Conservation (phyloP, 768 basidiomycete genomes). For the Suillus clintonianus region DNA sequence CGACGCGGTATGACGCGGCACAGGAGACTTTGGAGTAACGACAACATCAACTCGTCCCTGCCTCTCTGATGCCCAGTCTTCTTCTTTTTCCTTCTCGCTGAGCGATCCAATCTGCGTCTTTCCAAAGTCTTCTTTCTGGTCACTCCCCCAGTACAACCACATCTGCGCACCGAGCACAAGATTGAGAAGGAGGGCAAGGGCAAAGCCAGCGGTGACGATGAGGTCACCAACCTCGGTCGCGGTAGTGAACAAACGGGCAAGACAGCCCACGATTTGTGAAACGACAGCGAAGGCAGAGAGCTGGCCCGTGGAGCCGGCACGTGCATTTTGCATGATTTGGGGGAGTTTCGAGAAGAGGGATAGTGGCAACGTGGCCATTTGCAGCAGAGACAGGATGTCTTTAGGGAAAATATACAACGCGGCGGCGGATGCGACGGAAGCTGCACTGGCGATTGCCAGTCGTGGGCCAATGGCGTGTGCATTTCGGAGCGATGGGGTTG, state of each 20-base stretch:
- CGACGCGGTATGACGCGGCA: conserved; percentile 43
- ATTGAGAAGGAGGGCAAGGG: conserved; percentile 81
- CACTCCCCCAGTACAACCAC: conserved; percentile 79
- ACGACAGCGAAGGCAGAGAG: conserved; percentile 92
- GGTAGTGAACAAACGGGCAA: conserved; percentile 93
- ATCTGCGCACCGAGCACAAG: conserved; percentile 81
- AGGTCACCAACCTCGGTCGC: conserved; percentile 84
- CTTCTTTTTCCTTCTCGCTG: conserved; percentile 28
- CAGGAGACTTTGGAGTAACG: conserved; percentile 43
- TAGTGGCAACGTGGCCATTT: conserved; percentile 86
- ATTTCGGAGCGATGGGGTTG: conserved; percentile 31
- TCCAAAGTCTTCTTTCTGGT: conserved; percentile 32
- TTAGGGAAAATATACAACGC: conserved; percentile 51
- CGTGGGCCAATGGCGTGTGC: conserved; percentile 29
- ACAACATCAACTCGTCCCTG: conserved; percentile 43
- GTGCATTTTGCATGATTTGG: conserved; percentile 84
- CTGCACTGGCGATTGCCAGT: conserved; percentile 32
- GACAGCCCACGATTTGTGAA: conserved; percentile 84
- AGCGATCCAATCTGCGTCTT: conserved; percentile 18
- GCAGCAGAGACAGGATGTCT: conserved; percentile 63
- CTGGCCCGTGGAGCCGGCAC: conserved; percentile 82
- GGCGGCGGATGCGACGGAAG: conserved; percentile 36
- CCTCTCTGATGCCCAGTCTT: conserved; percentile 23
- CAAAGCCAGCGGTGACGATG: conserved; percentile 82
- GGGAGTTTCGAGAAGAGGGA: conserved; percentile 93